A percentile compares a stretch with the other conserved stretches of the same genome.
Conservation (phyloP, 345 rosid species). For the Populus deltoides region DNA sequence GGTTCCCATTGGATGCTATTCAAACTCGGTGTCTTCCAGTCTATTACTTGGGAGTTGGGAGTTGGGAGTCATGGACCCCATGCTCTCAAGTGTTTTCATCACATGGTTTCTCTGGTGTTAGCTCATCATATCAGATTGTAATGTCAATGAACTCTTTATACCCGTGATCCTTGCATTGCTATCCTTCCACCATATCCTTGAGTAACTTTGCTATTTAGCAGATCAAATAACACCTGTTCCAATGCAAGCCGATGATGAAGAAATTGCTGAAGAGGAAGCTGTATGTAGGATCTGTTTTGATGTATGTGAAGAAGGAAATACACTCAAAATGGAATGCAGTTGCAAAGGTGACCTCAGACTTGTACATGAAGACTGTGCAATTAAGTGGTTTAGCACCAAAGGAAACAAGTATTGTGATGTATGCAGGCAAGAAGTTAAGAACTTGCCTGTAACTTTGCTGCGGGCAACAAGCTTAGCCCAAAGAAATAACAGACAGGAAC, state of each 20-base stretch:
- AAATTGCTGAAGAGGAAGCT: conserved; percentile 97
- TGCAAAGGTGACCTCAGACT: conserved; percentile 93
- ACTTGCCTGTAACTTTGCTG: conserved; percentile 83
- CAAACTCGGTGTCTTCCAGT: background rate
- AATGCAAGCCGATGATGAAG: conserved; percentile 63
- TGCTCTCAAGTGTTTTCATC: background rate
- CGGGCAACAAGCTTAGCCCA: conserved; percentile 52
- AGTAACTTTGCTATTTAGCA: conserved; percentile 28
- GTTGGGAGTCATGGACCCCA: background rate
- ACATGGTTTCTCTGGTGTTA: background rate
- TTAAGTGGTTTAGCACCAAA: conserved; percentile 80
- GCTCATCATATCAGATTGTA: background rate
- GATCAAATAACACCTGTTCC: conserved; percentile 63
- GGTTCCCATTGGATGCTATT: background rate
- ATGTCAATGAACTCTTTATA: background rate
- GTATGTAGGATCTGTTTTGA: conserved; percentile 90
- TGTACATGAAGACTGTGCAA: conserved; percentile 82
- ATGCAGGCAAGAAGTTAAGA: conserved; percentile 79
- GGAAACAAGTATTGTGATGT: conserved; percentile 87
- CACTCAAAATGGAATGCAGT: conserved; percentile 95
- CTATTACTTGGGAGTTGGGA: background rate
- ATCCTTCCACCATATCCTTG: background rate
- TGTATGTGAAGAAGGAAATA: conserved; percentile 77
- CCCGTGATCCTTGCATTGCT: background rate
- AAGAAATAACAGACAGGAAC: conserved; percentile 45